phyloP scores from a whole-genome alignment of 441 rosid species.

The Iberis amara region DNA sequence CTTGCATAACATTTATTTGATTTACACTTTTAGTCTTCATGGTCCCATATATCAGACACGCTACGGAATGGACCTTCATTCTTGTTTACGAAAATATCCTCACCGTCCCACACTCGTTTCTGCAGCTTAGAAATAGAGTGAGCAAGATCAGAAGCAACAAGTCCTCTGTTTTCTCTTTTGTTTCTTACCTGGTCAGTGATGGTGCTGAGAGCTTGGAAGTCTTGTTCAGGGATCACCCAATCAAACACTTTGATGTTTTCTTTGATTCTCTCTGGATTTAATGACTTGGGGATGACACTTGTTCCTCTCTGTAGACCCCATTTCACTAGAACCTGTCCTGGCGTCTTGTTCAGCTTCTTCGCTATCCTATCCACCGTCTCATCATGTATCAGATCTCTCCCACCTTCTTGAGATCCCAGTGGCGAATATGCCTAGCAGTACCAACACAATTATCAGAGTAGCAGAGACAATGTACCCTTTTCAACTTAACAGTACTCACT shows the following conservation, averaged over 20 bases:
- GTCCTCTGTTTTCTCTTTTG: too few relatives aligned
- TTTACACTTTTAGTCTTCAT: slow-evolving; percentile 34
- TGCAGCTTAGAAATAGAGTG: slow-evolving; percentile 10
- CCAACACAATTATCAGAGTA: background rate
- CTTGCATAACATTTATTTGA: background rate
- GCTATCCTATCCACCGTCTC: slow-evolving; percentile 38
- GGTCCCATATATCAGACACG: slow-evolving; percentile 53
- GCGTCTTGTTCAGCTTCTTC: slow-evolving; percentile 42
- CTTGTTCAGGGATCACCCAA: slow-evolving; percentile 42
- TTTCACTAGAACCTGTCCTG: slow-evolving; percentile 40
- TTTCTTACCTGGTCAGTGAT: slow-evolving; percentile 36
- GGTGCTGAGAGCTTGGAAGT: slow-evolving; percentile 42
- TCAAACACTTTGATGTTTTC: slow-evolving; percentile 44
- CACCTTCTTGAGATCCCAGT: slow-evolving; percentile 41
- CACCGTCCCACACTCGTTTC: slow-evolving; percentile 49
- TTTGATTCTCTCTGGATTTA: slow-evolving; percentile 39
- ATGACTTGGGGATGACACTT: slow-evolving; percentile 46
- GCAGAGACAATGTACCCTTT: background rate
- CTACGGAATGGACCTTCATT: slow-evolving; percentile 38
- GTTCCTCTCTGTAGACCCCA: slow-evolving; percentile 51
- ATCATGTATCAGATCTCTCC: slow-evolving; percentile 42
- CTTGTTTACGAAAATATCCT: slow-evolving; percentile 42
- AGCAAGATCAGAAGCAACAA: too few relatives aligned
- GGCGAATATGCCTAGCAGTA: slow-evolving; percentile 34
- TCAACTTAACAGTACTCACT: slow-evolving; percentile 12